phyloP scores from a whole-genome alignment of 139 green algal genomes.

The Chlorella sorokiniana region DNA sequence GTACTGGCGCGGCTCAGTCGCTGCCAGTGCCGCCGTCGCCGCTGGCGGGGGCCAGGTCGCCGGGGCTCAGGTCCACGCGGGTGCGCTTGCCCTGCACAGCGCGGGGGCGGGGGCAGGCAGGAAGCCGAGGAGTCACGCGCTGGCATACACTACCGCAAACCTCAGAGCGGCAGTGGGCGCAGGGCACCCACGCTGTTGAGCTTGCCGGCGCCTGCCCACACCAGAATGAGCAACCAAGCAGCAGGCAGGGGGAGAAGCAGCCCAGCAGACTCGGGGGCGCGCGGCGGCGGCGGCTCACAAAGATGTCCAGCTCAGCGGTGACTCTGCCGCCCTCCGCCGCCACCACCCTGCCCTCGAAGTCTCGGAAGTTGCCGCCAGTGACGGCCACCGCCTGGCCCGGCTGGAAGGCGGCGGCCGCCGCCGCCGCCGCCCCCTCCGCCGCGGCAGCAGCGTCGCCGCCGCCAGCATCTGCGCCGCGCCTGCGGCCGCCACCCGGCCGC shows the following conservation, averaged over 20 bases:
- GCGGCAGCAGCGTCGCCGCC: not conserved
- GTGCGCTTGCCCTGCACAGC: constrained; percentile 5
- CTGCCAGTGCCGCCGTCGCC: not conserved
- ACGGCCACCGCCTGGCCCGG: constrained; percentile 20
- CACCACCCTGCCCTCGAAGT: constrained; percentile 25
- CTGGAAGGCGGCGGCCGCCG: constrained; percentile 4
- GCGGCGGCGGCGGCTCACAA: not conserved
- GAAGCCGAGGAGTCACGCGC: no score
- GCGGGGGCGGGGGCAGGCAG: not conserved
- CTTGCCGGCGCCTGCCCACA: not conserved
- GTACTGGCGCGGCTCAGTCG: not conserved
- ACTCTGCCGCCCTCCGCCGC: constrained; percentile 4
- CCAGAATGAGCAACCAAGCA: not conserved
- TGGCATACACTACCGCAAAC: no score
- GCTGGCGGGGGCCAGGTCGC: not conserved
- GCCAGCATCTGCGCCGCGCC: not conserved
- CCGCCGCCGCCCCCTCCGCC: not conserved
- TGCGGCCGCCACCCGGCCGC: not conserved
- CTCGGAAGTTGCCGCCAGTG: constrained; percentile 13
- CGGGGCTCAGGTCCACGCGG: constrained; percentile 18
- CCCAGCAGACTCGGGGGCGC: no score
- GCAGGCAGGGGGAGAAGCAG: not conserved
- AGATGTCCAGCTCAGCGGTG: constrained; percentile 26
- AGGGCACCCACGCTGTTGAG: not conserved
- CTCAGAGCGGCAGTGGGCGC: not conserved